Conservation (phyloP, 2,329 filamentous ascomycete species). For the Furcasterigmium sp. region DNA sequence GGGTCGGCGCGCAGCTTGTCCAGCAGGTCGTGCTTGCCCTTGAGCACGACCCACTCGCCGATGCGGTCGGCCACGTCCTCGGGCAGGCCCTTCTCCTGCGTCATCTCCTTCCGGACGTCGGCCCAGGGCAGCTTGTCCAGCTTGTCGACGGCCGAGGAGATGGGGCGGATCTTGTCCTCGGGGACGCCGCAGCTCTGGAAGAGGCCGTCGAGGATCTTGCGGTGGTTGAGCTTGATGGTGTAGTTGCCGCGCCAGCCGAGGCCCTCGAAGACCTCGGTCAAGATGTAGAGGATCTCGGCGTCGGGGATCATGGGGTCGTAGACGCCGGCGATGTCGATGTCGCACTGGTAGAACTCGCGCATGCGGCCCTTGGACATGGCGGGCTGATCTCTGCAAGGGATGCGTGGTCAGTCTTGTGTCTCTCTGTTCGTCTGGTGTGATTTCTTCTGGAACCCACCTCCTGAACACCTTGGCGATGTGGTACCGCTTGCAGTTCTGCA, state of each 20-base stretch:
- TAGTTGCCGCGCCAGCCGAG: slow-evolving; percentile 70
- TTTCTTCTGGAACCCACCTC: slow-evolving; percentile 2
- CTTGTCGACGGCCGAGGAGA: slow-evolving; percentile 93
- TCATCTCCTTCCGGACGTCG: slow-evolving; percentile 89
- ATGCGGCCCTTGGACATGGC: slow-evolving; percentile 88
- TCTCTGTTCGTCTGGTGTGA: neutral
- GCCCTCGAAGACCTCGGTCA: slow-evolving; percentile 78
- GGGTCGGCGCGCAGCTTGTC: slow-evolving; percentile 63
- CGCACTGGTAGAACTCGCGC: slow-evolving; percentile 96
- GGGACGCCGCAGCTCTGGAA: slow-evolving; percentile 91
- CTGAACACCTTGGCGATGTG: slow-evolving; percentile 83
- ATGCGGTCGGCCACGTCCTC: slow-evolving; percentile 78
- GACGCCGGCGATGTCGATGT: slow-evolving; percentile 84
- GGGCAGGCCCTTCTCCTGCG: slow-evolving; percentile 80
- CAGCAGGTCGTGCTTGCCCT: slow-evolving; percentile 70
- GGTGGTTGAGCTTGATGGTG: slow-evolving; percentile 91
- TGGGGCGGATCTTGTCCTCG: slow-evolving; percentile 77
- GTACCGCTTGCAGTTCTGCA: slow-evolving; percentile 83
- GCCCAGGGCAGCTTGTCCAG: slow-evolving; percentile 89
- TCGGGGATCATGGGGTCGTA: slow-evolving; percentile 92
- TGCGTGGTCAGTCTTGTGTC: slow-evolving; percentile 26
- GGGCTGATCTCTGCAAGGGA: slow-evolving; percentile 57
- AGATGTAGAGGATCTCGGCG: slow-evolving; percentile 80
- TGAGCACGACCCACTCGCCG: slow-evolving; percentile 75
- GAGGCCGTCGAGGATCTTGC: slow-evolving; percentile 87